These are phyloP conservation scores for Globisporangium heterothallicum DNA, from an alignment of 352 stramenopile genomes.

Conservation along the genomic window DNA sequence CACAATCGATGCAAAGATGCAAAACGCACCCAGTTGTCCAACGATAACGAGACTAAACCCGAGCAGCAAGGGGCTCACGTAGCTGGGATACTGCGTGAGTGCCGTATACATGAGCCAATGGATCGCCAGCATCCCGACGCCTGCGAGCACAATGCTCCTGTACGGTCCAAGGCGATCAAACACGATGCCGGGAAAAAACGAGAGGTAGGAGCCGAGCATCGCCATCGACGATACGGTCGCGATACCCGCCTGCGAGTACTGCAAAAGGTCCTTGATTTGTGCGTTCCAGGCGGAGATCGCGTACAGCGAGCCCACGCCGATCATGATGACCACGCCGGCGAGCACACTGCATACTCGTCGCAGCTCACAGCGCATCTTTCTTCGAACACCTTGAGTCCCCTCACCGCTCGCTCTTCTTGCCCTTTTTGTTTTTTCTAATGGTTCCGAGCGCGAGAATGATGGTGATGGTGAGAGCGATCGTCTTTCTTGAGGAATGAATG, in stretches of 20 bases:
- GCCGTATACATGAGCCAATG: slow-evolving; percentile 38
- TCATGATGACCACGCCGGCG: slow-evolving; percentile 58
- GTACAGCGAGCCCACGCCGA: slow-evolving; percentile 73
- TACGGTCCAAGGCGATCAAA: slow-evolving; percentile 67
- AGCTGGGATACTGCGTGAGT: slow-evolving; percentile 33
- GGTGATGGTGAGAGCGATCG: neutral
- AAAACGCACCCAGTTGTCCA: slow-evolving; percentile 64
- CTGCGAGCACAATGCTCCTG: slow-evolving; percentile 49
- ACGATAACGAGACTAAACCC: slow-evolving; percentile 51
- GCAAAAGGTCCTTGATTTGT: slow-evolving; percentile 70
- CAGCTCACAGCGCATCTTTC: slow-evolving; percentile 13
- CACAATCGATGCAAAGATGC: slow-evolving; percentile 72
- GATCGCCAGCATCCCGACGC: slow-evolving; percentile 28
- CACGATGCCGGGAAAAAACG: slow-evolving; percentile 59
- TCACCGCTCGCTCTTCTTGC: neutral
- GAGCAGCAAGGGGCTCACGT: slow-evolving; percentile 42
- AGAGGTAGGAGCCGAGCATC: slow-evolving; percentile 73
- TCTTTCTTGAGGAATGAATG: neutral
- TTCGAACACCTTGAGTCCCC: neutral
- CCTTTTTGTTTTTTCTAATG: neutral
- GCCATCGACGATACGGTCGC: slow-evolving; percentile 69
- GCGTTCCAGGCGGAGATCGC: slow-evolving; percentile 81
- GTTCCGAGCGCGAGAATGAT: neutral
- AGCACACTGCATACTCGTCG: slow-evolving; percentile 39
- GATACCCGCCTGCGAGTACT: slow-evolving; percentile 72